Base-by-base conservation (phyloP, 1,284 basidiomycete genomes). In the Pseudozyma flocculosa region DNA sequence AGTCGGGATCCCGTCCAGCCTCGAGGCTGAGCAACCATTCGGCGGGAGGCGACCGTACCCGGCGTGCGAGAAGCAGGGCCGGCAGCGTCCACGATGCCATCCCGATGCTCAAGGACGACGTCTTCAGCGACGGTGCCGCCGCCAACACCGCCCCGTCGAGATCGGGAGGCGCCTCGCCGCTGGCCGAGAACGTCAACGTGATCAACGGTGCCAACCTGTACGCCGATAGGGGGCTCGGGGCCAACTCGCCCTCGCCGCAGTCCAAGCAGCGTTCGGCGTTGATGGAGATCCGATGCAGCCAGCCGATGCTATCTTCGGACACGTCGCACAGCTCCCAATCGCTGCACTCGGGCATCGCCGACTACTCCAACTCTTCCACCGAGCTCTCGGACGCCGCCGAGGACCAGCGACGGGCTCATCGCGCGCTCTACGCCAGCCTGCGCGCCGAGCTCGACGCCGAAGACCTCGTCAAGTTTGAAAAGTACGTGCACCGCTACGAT, bases 61-160 rank as follows among this genome's bases (percentile, higher is more conserved):
- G 58, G 8, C 45, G 43, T 14, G 30, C 21, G 19, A 61, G 71
- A 22, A 70, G 67, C 49, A 48, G 71, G 18, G 60, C 67, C 2
- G 70, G 71, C 14, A 73, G 66, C 40, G 69, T 73, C 1, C 72
- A 73, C 43, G 72, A 72, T 42, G 56, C 64, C 4, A 71, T 73
- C 38, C 72, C 72, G 1, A 48, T 68, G 15, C 67, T 61, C 11
- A 57, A 66, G 46, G 72, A 73, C 40, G 70, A 73, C 48, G 43
- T 73, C 18, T 73, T 73, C 24, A 70, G 63, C 45, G 59, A 66
- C n/a, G 40, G 23, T 5, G 10, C 40, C 15, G 18, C 19, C 40
- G 19, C 18, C 19, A 11, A 7, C 19, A 29, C 26, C 26, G 26
- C 26, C 26, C n/a, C n/a, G 5, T 29, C 26, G 26, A 29, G 26